These are phyloP conservation scores for Mycena vitilis DNA, from an alignment of 768 basidiomycete species.

Conservation along the genomic window DNA sequence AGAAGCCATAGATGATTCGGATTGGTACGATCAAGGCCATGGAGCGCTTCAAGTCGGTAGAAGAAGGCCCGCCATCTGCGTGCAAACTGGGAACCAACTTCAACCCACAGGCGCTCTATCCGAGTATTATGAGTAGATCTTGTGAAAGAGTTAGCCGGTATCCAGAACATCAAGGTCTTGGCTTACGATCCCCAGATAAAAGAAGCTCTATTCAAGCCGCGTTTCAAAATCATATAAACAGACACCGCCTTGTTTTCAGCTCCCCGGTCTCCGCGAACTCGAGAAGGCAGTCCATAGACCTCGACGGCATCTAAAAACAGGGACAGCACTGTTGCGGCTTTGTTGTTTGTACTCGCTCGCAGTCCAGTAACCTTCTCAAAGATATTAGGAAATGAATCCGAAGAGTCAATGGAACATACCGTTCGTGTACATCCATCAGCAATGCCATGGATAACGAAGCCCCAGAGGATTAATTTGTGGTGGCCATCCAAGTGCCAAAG, in stretches of 20 bases:
- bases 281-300: constrained; percentile 33
- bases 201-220: constrained; percentile 36
- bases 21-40: constrained; percentile 14
- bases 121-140: constrained; percentile 20
- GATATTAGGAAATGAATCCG: background rate
- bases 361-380: constrained; percentile 24
- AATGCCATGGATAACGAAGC: constrained; percentile 43
- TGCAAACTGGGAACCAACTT: constrained; percentile 29
- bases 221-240: constrained; percentile 40
- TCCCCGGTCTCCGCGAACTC: constrained; percentile 40
- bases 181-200: constrained; percentile 28
- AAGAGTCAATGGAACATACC: constrained; percentile 29
- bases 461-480: constrained; percentile 44
- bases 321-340: constrained; percentile 17
- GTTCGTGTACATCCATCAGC: constrained; percentile 46
- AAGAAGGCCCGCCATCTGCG: constrained; percentile 28
- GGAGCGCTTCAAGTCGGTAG: constrained; percentile 21
- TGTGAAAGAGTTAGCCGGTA: background rate
- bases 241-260: constrained; percentile 43
- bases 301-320: constrained; percentile 22
- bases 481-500: constrained; percentile 44
- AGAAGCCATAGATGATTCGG: constrained; percentile 24
- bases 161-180: background rate
- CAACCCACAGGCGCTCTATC: constrained; percentile 29
- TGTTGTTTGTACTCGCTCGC: constrained; percentile 34